Conservation (phyloP, 108 stramenopile genomes). For the Conticribra guillardii region DNA sequence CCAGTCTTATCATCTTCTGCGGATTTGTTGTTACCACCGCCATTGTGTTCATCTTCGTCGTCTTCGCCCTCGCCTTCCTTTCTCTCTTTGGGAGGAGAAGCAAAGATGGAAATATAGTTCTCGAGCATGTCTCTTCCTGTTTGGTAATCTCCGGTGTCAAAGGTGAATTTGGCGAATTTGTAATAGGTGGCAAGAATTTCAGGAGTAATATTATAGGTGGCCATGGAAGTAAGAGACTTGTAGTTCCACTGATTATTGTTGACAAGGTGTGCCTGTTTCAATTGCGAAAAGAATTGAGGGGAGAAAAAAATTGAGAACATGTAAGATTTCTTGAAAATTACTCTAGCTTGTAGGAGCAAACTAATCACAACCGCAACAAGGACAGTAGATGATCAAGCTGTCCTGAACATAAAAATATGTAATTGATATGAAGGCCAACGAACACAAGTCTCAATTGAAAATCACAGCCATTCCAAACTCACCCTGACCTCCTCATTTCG, state of each 20-base stretch:
- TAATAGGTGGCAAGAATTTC: constrained; percentile 81
- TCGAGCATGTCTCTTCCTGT: constrained; percentile 80
- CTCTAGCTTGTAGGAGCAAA: too few relatives aligned
- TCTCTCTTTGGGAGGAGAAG: constrained; percentile 62
- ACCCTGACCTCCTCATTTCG: constrained; percentile 80
- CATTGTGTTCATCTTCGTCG: constrained; percentile 44
- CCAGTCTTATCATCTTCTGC: constrained; percentile 63
- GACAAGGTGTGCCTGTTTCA: constrained; percentile 69
- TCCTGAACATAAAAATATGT: too few relatives aligned
- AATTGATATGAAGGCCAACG: too few relatives aligned
- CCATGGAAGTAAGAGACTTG: constrained; percentile 53
- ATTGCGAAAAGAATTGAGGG: neutral
- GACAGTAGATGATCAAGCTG: too few relatives aligned
- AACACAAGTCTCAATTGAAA: too few relatives aligned
- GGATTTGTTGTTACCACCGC: constrained; percentile 22
- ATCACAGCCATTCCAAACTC: constrained; percentile 37
- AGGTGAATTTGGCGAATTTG: constrained; percentile 90
- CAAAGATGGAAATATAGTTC: constrained; percentile 84
- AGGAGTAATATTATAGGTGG: constrained; percentile 62
- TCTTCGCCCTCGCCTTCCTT: constrained; percentile 63
- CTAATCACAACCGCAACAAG: too few relatives aligned
- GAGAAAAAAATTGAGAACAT: constrained; percentile 2
- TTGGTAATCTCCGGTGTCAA: constrained; percentile 94
- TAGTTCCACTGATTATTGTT: constrained; percentile 81
- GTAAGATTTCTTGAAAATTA: too few relatives aligned